phyloP scores from a whole-genome alignment of 495 filamentous ascomycete genomes.

The Usnea hakonensis region DNA sequence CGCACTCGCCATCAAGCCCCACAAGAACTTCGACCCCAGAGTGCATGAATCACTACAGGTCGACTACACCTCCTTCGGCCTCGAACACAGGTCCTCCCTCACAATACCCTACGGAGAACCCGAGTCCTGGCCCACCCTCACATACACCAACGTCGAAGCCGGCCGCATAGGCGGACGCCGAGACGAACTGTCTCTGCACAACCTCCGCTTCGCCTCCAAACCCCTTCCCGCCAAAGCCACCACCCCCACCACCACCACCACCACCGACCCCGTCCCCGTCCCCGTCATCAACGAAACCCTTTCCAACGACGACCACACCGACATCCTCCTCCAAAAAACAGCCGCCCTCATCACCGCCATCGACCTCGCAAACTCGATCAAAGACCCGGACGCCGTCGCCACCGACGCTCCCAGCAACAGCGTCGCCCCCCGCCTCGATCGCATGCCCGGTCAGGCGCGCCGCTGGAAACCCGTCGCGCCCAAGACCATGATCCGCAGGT shows the following conservation, averaged over 20 bases:
- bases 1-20: not conserved
- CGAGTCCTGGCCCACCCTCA: constrained; percentile 8
- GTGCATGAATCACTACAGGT: not conserved
- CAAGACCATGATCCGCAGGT: no score
- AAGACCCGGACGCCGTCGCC: no score
- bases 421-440: no score
- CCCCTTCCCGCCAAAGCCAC: not conserved
- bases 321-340: not conserved
- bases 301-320: not conserved
- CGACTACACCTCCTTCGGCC: constrained; percentile 15
- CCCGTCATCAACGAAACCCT: not conserved
- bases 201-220: not conserved
- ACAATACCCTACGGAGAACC: not conserved
- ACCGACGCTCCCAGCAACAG: no score
- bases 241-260: not conserved
- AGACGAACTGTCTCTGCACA: constrained; percentile 13
- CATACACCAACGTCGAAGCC: constrained; percentile 17
- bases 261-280: not conserved
- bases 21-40: not conserved
- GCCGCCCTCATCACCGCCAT: not conserved
- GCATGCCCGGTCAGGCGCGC: no score
- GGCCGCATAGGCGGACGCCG: constrained; percentile 15
- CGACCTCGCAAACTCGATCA: no score
- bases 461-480: no score
- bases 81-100: constrained; percentile 14